Base-by-base conservation (phyloP, 805 yeast genomes). In the Clavispora santaluciae region DNA sequence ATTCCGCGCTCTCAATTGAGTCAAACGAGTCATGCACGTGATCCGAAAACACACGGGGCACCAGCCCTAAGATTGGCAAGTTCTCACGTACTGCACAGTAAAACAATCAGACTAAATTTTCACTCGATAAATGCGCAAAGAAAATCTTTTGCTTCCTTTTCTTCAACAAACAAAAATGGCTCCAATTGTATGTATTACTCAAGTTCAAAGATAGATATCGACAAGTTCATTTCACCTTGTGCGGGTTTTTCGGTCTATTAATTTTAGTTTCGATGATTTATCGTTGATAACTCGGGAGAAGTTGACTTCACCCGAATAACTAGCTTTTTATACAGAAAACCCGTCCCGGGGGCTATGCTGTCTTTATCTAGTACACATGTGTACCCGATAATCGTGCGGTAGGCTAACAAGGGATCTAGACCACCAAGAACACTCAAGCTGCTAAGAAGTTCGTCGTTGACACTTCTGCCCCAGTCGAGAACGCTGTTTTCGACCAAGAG, bases 401-500 rank as follows among this genome's bases (percentile, higher is more conserved):
- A 83, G 88, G 86, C 85, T 73, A 77, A 72, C 81, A 68, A 61
- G 70, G 65, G 64, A 59, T 55, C 49, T 69, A 83, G 95, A 82
- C 89, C 70, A 68, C 85, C 78, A 83, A 85, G 77, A 63, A 66
- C 61, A 61, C 73, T 56, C 73, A 80, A 70, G 79, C 78, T 68
- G 80, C 86, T 68, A 86, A 83, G 80, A 86, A 86, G 77, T 88
- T 85, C 79, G 85, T 86, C 65, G 91, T 93, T 68, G 98, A 91
- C 79, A 87, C 85, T 68, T 81, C 96, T 52, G 95, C 95, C 70
- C 96, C 96, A 77, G 89, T 89, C 68, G 95, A 87, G 72, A 87
- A 86, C 75, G 95, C 90, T 79, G 95, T 91, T 69, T 87, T 89
- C 66, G 98, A 93, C 84, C 93, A 95, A 72, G 85, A 93, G 68